These are phyloP conservation scores for Syncephalastrum contaminatum DNA, from an alignment of 371 early-diverging fungal genomes.

Conservation along the genomic window DNA sequence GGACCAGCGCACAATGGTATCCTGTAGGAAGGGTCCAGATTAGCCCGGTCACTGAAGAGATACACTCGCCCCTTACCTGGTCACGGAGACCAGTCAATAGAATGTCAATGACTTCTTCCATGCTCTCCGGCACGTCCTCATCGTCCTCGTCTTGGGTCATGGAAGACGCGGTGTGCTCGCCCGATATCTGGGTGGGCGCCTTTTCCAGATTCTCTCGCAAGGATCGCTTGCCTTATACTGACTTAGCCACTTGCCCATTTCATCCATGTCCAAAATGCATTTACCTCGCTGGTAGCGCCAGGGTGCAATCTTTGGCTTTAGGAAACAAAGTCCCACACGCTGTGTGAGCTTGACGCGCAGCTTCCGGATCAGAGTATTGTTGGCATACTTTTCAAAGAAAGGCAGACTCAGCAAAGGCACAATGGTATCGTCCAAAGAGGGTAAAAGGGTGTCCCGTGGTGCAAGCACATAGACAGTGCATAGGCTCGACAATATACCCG, in stretches of 20 bases:
- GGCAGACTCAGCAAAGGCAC: constrained; percentile 53
- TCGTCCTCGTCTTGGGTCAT: constrained; percentile 35
- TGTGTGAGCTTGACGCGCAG: constrained; percentile 79
- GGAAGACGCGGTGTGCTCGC: constrained; percentile 8
- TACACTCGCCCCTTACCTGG: constrained; percentile 41
- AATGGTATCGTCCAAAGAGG: constrained; percentile 54
- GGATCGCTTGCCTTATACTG: constrained; percentile 39
- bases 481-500: constrained; percentile 69
- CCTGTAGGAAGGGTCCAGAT: constrained; percentile 40
- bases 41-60: neutral
- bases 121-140: constrained; percentile 64
- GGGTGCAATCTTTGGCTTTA: constrained; percentile 71
- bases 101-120: constrained; percentile 79
- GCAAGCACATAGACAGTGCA: constrained; percentile 70
- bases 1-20: constrained; percentile 95
- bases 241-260: neutral
- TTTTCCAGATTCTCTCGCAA: constrained; percentile 44
- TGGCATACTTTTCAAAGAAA: constrained; percentile 52
- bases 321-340: constrained; percentile 72
- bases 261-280: neutral
- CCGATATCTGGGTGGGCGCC: constrained; percentile 1
- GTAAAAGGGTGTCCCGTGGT: constrained; percentile 62
- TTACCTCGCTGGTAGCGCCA: constrained; percentile 77
- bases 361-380: constrained; percentile 79
- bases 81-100: constrained; percentile 81